Base-by-base conservation (phyloP, 371 early-diverging fungal species). In the Chytridium lagenaria region DNA sequence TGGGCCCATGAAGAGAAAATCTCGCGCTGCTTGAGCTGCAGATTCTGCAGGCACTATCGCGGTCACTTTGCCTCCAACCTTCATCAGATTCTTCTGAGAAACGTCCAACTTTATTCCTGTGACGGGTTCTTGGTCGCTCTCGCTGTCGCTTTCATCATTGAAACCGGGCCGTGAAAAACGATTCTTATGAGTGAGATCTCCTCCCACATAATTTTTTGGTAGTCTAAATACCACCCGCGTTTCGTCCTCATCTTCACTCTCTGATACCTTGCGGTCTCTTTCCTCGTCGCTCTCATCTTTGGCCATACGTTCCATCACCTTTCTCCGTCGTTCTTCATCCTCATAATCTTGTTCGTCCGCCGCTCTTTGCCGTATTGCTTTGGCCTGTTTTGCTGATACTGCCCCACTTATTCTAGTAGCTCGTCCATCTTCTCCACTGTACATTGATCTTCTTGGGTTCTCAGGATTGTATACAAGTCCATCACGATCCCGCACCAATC, bases 391-490 rank as follows among this genome's bases (percentile, higher is more conserved):
- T 34, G 23, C 3, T 12, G 55, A 51, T 19, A 74, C 52, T 26
- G 68, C 74, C 2, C 37, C 49, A 50, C 22, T 28, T 38, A 51
- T 59, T 19, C 69, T 52, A 37, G 55, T 49, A 7, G 69, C 50
- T 19, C 69, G 59, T 19, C 50, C 59, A 37, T 69, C 55, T 26
- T 69, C 55, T 22, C 73, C 0, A 5, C 59, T 59, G 30, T 22
- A 51, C 26, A 40, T 15, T 3, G 37, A 2, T 10, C 70, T 30
- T 16, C 23, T 39, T 33, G 69, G 69, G 12, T 69, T 68, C 65
- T 39, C 36, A 0, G 69, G 75, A 36, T 74, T 57, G 44, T 70
- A 74, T 28, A 33, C 68, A 22, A 74, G 23, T n/a, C 39, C 34
- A 22, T 55, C 50, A 0, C 38, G 23, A 39, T 70, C 70, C 31